A percentile compares a stretch with the other conserved stretches of the same genome.
Evolutionary conservation across 208 protist genomes (phyloP).

Genomic region (Leishmania tarentolae): DNA sequence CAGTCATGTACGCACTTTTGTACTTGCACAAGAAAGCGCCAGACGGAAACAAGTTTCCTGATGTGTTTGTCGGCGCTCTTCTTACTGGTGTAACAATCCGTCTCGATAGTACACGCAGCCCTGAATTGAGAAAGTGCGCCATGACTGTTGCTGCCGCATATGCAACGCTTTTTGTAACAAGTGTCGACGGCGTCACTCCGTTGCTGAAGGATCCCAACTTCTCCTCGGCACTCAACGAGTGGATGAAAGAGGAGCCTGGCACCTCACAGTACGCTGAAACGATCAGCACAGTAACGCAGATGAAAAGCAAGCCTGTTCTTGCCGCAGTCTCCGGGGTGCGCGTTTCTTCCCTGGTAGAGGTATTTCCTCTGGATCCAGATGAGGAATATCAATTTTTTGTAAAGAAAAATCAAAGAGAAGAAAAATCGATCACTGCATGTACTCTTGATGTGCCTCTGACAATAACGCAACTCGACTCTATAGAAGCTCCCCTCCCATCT

Average conservation of each 20-base stretch:
- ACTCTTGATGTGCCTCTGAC: not conserved
- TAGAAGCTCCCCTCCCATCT: constrained; percentile 14
- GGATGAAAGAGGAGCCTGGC: constrained; percentile 32
- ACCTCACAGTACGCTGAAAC: not conserved
- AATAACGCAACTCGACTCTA: not conserved
- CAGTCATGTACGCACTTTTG: constrained; percentile 64
- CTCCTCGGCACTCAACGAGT: constrained; percentile 22
- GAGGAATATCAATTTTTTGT: constrained; percentile 30
- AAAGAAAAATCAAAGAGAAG: not conserved
- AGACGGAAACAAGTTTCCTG: constrained; percentile 24
- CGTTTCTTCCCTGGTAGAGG: constrained; percentile 4
- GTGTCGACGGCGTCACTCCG: constrained; percentile 22
- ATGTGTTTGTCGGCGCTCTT: constrained; percentile 36
- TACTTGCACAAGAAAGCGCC: constrained; percentile 25
- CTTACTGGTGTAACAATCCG: constrained; percentile 52
- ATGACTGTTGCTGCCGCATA: constrained; percentile 48
- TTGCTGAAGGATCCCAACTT: constrained; percentile 38
- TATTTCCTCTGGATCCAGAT: constrained; percentile 29
- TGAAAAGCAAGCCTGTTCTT: not conserved
- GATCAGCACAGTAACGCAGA: not conserved
- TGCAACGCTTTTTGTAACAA: constrained; percentile 37
- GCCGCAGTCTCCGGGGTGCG: not conserved
- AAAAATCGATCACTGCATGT: not conserved
- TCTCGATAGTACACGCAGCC: constrained; percentile 38
- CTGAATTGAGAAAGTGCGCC: constrained; percentile 20